Percentiles rank a stretch among this genome's conserved stretches.
phyloP scores from a whole-genome alignment of 140 eudicot species.

The Stevia rebaudiana region DNA sequence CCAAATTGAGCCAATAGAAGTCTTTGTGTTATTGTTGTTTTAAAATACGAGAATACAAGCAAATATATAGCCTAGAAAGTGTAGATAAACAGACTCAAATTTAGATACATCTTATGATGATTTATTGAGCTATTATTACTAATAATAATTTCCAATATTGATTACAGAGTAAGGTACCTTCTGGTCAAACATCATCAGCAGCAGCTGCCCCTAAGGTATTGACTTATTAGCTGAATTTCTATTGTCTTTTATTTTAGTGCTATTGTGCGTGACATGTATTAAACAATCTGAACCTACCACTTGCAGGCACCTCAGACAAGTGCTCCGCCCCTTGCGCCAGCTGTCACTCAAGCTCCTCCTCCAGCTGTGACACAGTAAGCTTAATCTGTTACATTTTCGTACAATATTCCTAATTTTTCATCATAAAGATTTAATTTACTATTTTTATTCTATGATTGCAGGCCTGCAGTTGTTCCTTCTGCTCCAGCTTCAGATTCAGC shows the following conservation, averaged over 20 bases:
- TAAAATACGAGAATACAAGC: too few relatives aligned
- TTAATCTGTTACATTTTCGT: constrained; percentile 14
- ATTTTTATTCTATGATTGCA: constrained; percentile 17
- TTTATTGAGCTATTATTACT: too few relatives aligned
- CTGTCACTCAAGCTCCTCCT: constrained; percentile 41
- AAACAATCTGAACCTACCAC: background rate
- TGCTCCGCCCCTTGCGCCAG: constrained; percentile 41
- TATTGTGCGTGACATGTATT: constrained; percentile 10
- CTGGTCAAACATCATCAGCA: constrained; percentile 63
- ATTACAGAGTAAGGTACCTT: constrained; percentile 47
- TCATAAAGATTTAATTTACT: constrained; percentile 9
- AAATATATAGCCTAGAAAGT: too few relatives aligned
- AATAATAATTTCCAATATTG: background rate
- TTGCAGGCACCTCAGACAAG: constrained; percentile 61
- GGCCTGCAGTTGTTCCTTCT: constrained; percentile 44
- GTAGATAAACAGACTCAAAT: too few relatives aligned
- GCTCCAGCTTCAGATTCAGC: constrained; percentile 44
- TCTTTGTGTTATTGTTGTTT: too few relatives aligned
- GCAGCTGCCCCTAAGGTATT: constrained; percentile 46
- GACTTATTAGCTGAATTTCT: background rate
- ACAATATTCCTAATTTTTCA: too few relatives aligned
- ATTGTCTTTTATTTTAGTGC: background rate
- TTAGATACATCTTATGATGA: too few relatives aligned
- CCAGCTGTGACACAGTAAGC: constrained; percentile 49
- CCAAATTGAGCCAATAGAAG: too few relatives aligned